Evolutionary conservation across 306 rosid genomes (phyloP).

Genomic region (Dryas drummondii): DNA sequence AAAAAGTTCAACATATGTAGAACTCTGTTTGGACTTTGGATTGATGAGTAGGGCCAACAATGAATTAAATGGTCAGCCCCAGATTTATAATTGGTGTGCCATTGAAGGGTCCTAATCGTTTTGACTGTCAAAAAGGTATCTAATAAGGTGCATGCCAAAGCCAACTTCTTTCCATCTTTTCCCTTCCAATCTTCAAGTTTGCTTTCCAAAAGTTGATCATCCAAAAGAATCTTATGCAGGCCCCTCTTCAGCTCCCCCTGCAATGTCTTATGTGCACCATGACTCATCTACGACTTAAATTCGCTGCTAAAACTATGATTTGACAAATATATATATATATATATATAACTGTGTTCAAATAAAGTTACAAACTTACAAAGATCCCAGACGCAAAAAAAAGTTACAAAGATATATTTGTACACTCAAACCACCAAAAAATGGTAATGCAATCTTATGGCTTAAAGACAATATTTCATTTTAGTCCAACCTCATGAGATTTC

Average conservation of each 20-base stretch:
- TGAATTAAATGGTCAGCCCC: conserved; percentile 33
- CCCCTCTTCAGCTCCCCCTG: conserved; percentile 30
- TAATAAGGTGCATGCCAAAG: conserved; percentile 18
- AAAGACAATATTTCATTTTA: no score
- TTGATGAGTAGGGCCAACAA: conserved; percentile 33
- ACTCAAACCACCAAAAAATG: no score
- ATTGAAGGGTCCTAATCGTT: conserved; percentile 23
- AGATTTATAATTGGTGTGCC: conserved; percentile 9
- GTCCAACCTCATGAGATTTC: no score
- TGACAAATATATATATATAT: no score
- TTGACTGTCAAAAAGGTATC: conserved; percentile 25
- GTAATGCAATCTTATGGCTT: no score
- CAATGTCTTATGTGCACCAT: conserved; percentile 23
- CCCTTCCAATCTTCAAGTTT: conserved; percentile 35
- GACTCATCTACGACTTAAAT: conserved; percentile 27
- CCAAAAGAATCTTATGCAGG: conserved; percentile 47
- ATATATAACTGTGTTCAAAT: no score
- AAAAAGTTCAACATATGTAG: not conserved
- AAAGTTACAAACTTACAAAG: no score
- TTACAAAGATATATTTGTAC: no score
- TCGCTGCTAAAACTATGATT: no score
- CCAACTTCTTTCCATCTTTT: conserved; percentile 42
- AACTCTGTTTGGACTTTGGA: conserved; percentile 34
- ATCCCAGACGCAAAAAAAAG: no score
- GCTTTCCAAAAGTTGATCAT: conserved; percentile 41